These are phyloP conservation scores for Dendrobium catenatum DNA, from an alignment of 106 monocot species.

Conservation along the genomic window DNA sequence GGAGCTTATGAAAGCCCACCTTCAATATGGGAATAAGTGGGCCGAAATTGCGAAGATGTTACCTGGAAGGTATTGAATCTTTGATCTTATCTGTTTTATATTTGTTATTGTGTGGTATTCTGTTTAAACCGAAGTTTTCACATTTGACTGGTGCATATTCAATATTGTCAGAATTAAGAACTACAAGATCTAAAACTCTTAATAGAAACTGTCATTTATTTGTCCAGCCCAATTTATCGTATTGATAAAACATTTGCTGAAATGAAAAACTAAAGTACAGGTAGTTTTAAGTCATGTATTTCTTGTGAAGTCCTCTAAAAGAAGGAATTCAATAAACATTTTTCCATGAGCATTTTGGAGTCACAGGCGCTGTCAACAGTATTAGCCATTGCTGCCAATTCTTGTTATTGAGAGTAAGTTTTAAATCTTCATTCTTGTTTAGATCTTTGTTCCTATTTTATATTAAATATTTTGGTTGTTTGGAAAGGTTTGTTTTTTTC, in stretches of 20 bases:
- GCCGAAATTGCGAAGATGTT: constrained; percentile 90
- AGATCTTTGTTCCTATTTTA: too few relatives aligned
- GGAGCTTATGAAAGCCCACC: constrained; percentile 68
- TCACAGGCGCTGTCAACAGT: too few relatives aligned
- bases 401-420: too few relatives aligned
- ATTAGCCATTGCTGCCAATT: too few relatives aligned
- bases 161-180: background rate
- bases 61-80: constrained; percentile 64
- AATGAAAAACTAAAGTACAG: background rate
- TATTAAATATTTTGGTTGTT: too few relatives aligned
- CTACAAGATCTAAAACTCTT: background rate
- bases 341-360: too few relatives aligned
- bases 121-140: too few relatives aligned
- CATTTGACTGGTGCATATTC: background rate
- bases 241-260: background rate
- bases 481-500: too few relatives aligned
- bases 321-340: too few relatives aligned
- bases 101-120: background rate
- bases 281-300: too few relatives aligned
- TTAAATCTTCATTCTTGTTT: too few relatives aligned
- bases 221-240: background rate
- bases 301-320: too few relatives aligned
- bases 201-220: background rate
- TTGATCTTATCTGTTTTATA: background rate
- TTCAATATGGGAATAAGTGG: constrained; percentile 79